Conservation (phyloP, 176 grass and related monocot genomes). For the Cymbopogon citratus region DNA sequence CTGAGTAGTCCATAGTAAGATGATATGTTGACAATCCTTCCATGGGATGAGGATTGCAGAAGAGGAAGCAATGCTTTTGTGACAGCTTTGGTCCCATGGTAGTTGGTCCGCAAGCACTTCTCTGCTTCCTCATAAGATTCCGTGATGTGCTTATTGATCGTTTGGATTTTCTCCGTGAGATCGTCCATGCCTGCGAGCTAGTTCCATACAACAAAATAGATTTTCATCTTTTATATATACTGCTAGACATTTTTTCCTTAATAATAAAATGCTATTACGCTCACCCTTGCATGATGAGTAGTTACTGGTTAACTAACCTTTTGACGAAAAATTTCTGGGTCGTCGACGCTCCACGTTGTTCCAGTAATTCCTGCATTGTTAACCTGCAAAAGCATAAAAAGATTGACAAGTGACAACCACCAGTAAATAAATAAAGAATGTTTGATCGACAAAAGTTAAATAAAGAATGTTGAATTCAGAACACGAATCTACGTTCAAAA, state of each 20-base stretch:
- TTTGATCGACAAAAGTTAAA: no score
- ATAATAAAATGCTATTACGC: background rate
- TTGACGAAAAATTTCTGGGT: background rate
- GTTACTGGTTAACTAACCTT: background rate
- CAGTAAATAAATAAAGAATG: background rate
- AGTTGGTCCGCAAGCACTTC: slow-evolving; percentile 56
- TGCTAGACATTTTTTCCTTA: background rate
- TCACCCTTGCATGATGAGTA: background rate
- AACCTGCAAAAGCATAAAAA: slow-evolving; percentile 10
- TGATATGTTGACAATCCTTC: slow-evolving; percentile 55
- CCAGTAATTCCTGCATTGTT: slow-evolving; percentile 29
- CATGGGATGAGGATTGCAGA: slow-evolving; percentile 37
- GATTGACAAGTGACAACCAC: background rate
- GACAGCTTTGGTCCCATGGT: slow-evolving; percentile 42
- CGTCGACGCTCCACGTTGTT: background rate
- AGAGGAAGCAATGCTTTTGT: slow-evolving; percentile 52
- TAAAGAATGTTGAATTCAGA: background rate
- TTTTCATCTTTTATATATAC: background rate
- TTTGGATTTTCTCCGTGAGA: background rate
- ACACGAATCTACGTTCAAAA: background rate
- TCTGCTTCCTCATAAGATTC: slow-evolving; percentile 45
- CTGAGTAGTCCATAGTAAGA: slow-evolving; percentile 29
- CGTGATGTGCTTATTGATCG: background rate
- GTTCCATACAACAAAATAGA: background rate
- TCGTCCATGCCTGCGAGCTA: background rate